phyloP scores from a whole-genome alignment of 225 moss, liverwort and hornwort species.

The Pseudoscleropodium purum region DNA sequence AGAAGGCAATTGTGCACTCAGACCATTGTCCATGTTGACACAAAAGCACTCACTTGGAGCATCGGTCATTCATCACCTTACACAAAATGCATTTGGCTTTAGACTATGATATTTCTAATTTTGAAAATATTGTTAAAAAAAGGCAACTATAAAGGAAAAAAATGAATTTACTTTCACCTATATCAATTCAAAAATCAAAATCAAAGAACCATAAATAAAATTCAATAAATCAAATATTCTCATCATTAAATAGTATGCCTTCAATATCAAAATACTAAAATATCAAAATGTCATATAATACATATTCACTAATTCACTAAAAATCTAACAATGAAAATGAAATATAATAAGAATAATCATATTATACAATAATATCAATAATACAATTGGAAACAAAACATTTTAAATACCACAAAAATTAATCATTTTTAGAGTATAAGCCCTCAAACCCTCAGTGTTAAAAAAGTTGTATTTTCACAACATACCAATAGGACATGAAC shows the following conservation, averaged over 20 bases:
- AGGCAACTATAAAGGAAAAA: not conserved
- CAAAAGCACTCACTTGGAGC: not conserved
- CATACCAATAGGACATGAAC: not conserved
- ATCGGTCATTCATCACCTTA: not conserved
- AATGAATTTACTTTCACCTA: no score
- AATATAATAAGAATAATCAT: not conserved
- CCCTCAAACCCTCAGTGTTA: not conserved
- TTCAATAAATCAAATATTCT: no score
- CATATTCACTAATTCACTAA: not conserved
- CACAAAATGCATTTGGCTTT: not conserved
- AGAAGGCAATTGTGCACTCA: not conserved
- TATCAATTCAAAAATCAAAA: no score
- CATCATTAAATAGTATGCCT: not conserved
- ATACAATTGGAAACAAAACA: not conserved
- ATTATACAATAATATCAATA: not conserved
- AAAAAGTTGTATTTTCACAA: not conserved
- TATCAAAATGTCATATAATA: not conserved
- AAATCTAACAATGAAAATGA: not conserved
- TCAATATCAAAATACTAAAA: not conserved
- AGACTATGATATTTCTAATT: not conserved
- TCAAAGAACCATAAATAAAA: no score
- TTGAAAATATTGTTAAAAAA: not conserved
- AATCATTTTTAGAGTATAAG: not conserved
- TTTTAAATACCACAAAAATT: not conserved
- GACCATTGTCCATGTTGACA: not conserved